These are phyloP conservation scores for Myriosclerotinia scirpicola DNA, from an alignment of 2,329 filamentous ascomycete species.

Conservation along the genomic window DNA sequence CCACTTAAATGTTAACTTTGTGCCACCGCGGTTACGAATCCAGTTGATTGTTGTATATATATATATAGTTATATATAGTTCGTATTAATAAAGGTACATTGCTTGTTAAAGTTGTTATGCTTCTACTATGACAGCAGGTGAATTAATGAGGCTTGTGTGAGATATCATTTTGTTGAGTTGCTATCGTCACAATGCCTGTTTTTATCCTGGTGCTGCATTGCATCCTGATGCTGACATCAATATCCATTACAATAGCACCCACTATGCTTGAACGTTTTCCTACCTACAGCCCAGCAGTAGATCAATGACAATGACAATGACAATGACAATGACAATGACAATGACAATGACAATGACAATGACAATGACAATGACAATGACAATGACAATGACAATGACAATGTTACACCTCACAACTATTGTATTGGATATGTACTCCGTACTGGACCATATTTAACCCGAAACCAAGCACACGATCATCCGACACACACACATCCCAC, in stretches of 20 bases:
- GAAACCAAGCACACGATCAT: background rate
- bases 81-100: background rate
- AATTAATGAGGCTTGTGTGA: conserved; percentile 5
- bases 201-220: conserved; percentile 6
- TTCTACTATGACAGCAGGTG: background rate
- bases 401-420: background rate
- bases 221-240: conserved; percentile 9
- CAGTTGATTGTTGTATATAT: background rate
- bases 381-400: background rate
- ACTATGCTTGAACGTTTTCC: background rate
- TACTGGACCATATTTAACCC: background rate
- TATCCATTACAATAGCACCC: background rate
- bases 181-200: background rate
- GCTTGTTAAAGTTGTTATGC: too few species aligned
- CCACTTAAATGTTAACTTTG: background rate
- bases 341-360: background rate
- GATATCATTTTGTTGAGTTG: conserved; percentile 1
- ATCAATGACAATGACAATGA: background rate
- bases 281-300: background rate
- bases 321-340: background rate
- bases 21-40: background rate
- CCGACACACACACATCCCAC: background rate
- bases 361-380: background rate
- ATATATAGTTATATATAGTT: background rate
- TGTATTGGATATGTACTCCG: background rate